Base-by-base conservation (phyloP, 164 flowering plant genomes). In the Chimonanthus salicifolius region DNA sequence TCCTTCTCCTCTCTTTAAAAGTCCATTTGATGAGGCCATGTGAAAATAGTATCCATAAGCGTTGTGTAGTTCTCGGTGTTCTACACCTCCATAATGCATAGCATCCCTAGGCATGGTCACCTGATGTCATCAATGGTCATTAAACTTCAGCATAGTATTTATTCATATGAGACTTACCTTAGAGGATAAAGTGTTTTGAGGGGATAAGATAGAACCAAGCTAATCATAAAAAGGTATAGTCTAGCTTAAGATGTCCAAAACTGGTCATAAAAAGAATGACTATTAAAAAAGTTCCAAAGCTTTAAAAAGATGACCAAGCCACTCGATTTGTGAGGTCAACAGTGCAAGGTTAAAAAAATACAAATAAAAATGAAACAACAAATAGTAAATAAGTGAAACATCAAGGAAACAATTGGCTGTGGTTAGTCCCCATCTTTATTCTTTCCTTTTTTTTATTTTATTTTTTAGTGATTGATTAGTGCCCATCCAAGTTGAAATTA, bases 71-170 rank as follows among this genome's bases (percentile, higher is more conserved):
- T 96, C 98, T n/a, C 99, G 85, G 79, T 94, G 96, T 80, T 94
- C 99, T 16, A 86, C 85, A 68, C 85, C 88, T 73, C 94, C 99
- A 80, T 83, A 63, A 83, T 96, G 99, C 73, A 94, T 75, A 72
- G 97, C 97, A 89, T 96, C 97, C 80, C 99, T 88, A n/a, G 99
- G 99, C 99, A 96, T 94, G 60, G 96, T 83, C 54, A 94, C 84
- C 99, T 96, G 84, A 64, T 67, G 71, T 7, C 15, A 68, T 20
- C 13, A 74, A 81, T 18, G 62, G 47, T 70, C 43, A 62, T 51
- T 43, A 8, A 77, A 47, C 50, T 64, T 7, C 10, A 73, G 10
- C 58, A 68, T 49, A 60, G 47, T 20, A 71, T 50, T 7, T 10
- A 54, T 54, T 54, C 1, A 54, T 54, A 4, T 54, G 60, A 63